These are phyloP conservation scores for Leptosphaerulina australis DNA, from an alignment of 2,329 filamentous ascomycete genomes.

Conservation along the genomic window DNA sequence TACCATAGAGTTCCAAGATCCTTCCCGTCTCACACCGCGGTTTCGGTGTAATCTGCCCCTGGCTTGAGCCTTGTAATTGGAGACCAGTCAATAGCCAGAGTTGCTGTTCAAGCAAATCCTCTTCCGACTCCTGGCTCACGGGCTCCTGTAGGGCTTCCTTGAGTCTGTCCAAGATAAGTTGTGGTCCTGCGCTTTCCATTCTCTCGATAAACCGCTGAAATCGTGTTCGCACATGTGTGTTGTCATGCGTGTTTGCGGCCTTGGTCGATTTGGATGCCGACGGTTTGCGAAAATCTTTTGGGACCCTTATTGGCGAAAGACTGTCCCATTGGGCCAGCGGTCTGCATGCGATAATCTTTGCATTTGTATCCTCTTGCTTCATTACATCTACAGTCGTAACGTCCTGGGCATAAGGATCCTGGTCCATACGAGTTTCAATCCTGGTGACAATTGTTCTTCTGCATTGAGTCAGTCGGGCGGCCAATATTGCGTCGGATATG, in stretches of 20 bases:
- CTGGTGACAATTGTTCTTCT: slow-evolving; percentile 20
- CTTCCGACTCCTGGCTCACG: slow-evolving; percentile 54
- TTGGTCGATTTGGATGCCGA: slow-evolving; percentile 25
- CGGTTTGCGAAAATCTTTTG: slow-evolving; percentile 25
- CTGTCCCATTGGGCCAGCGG: slow-evolving; percentile 46
- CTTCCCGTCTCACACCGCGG: slow-evolving; percentile 41
- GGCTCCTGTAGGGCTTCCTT: slow-evolving; percentile 53
- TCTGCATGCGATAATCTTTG: slow-evolving; percentile 30
- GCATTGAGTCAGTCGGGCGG: background rate
- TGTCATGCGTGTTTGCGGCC: slow-evolving; percentile 26
- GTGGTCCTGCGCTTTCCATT: slow-evolving; percentile 61
- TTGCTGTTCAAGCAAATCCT: slow-evolving; percentile 61
- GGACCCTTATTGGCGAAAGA: slow-evolving; percentile 31
- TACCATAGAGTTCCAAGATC: slow-evolving; percentile 49
- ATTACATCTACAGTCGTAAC: slow-evolving; percentile 2
- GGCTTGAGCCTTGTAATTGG: slow-evolving; percentile 46
- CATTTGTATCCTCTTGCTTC: slow-evolving; percentile 16
- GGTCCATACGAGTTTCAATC: slow-evolving; percentile 27
- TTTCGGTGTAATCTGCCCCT: slow-evolving; percentile 28
- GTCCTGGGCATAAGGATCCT: slow-evolving; percentile 23
- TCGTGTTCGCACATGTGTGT: slow-evolving; percentile 39
- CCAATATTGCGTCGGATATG: background rate
- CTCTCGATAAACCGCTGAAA: slow-evolving; percentile 62
- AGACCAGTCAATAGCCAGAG: slow-evolving; percentile 67
- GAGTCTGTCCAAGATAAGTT: slow-evolving; percentile 61